Evolutionary conservation across 164 flowering plant species (phyloP).

Genomic region (Nymphaea thermarum): DNA sequence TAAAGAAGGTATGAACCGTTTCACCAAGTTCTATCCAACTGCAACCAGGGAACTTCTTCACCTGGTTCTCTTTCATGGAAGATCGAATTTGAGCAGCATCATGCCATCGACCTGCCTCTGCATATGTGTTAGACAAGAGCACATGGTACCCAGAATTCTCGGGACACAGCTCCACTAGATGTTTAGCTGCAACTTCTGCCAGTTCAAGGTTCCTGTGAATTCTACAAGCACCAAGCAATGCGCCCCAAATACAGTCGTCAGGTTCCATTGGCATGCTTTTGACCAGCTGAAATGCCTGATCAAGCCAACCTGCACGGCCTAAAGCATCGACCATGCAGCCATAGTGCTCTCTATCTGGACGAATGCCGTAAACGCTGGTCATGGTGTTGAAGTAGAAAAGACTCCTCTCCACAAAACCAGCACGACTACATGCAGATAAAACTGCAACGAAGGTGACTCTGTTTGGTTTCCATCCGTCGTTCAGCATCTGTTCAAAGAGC

Average conservation of each 20-base stretch:
- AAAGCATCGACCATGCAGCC: conserved; percentile 16
- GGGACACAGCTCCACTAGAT: conserved; percentile 17
- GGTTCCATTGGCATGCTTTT: conserved; percentile 18
- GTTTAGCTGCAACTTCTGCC: conserved; percentile 18
- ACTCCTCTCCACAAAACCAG: conserved; percentile 15
- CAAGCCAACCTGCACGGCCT: conserved; percentile 13
- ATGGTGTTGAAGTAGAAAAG: conserved; percentile 11
- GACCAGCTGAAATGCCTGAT: conserved; percentile 15
- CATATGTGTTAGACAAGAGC: conserved; percentile 17
- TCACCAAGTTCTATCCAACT: conserved; percentile 22
- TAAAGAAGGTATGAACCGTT: conserved; percentile 11
- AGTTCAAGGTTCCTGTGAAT: conserved; percentile 17
- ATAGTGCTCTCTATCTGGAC: conserved; percentile 19
- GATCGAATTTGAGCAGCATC: conserved; percentile 15
- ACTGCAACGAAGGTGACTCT: conserved; percentile 17
- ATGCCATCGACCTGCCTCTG: conserved; percentile 12
- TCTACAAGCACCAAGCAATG: conserved; percentile 18
- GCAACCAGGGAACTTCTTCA: conserved; percentile 16
- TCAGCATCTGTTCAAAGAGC: conserved; percentile 16
- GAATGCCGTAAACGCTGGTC: conserved; percentile 10
- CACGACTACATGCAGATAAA: conserved; percentile 20
- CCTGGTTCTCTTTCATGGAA: conserved; percentile 15
- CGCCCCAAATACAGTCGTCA: conserved; percentile 21
- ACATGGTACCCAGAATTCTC: conserved; percentile 20
- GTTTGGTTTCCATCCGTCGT: conserved; percentile 16